Evolutionary conservation across 2,329 filamentous ascomycete species (phyloP), one percentile per base, ranked within the genome.

Genomic region (Tolypocladium endophyticum): DNA sequence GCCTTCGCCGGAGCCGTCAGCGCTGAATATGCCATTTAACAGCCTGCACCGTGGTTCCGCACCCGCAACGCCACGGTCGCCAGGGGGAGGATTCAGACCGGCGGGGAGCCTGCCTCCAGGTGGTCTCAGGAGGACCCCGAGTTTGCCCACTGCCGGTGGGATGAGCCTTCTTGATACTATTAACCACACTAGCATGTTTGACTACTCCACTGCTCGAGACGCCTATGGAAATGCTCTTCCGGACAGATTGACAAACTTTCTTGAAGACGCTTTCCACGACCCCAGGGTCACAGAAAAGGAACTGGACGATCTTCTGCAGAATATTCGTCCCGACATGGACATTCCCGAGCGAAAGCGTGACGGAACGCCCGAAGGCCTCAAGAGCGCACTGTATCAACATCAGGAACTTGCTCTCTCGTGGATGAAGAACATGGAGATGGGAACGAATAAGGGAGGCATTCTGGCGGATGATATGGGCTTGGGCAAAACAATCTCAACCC

Each of bases 381-480:
- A 79, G 61, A 85, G 84, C 60, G 76, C 81, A 0, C 77, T 97
- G 11, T 91, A 94, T 75, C 84, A 87, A 54, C 92, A 96, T 67
- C 92, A 97, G 69, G 87, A 89, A 66, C 76, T 93, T 72, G 91
- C 90, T 8, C 77, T 96, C 36, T 84, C 87, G 16, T 96, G 92
- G 92, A 85, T 96, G 81, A 80, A 87, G 55, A 80, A 86, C n/a
- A 90, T 90, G 71, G 92, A 96, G 70, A 82, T 80, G 23, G 85
- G 89, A 11, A 79, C 86, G 58, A 91, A 88, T 67, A 90, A 88
- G 66, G 92, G 92, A n/a, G 92, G 92, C 45, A 92, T 96, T 59
- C 79, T 96, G 20, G 91, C 91, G 2, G 92, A 97, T 70, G 92
- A 96, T 68, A 97, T 96, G 92, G 92, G 92, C 3, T 74, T 96